A percentile compares a stretch with the other conserved stretches of the same genome.
Conservation (phyloP, 2,329 filamentous ascomycete species). For the Hypoxylon sp. region DNA sequence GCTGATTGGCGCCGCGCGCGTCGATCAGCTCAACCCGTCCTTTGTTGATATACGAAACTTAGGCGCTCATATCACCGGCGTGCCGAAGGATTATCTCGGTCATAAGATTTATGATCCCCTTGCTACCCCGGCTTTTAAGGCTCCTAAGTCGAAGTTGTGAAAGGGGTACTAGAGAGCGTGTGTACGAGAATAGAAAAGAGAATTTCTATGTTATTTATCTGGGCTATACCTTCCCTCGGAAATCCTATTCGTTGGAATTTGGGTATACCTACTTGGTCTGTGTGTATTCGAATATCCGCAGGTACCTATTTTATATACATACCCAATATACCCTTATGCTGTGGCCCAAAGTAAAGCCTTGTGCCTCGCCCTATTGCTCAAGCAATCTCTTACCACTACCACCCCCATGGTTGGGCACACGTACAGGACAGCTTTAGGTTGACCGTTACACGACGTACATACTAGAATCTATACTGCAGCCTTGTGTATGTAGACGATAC, state of each 20-base stretch:
- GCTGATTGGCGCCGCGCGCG: constrained; percentile 81
- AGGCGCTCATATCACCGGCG: constrained; percentile 64
- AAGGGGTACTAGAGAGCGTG: neutral
- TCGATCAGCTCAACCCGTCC: constrained; percentile 84
- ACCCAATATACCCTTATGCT: neutral
- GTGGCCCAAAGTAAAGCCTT: neutral
- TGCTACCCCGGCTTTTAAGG: constrained; percentile 65
- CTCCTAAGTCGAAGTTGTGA: constrained; percentile 66
- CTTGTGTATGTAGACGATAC: neutral
- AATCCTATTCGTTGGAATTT: neutral
- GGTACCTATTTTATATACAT: neutral
- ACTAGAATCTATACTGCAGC: neutral
- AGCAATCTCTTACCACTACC: neutral
- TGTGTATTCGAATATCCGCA: neutral
- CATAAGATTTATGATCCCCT: constrained; percentile 68
- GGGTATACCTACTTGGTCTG: neutral
- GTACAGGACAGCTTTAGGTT: neutral
- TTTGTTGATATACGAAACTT: constrained; percentile 85
- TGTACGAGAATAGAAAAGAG: neutral
- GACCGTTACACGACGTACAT: neutral
- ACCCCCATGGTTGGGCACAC: neutral
- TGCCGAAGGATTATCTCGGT: constrained; percentile 65
- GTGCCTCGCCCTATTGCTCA: neutral
- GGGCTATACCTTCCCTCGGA: neutral
- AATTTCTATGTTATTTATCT: neutral